These are phyloP conservation scores for Gliomastix tumulicola DNA, from an alignment of 2,329 filamentous ascomycete species.

Conservation along the genomic window DNA sequence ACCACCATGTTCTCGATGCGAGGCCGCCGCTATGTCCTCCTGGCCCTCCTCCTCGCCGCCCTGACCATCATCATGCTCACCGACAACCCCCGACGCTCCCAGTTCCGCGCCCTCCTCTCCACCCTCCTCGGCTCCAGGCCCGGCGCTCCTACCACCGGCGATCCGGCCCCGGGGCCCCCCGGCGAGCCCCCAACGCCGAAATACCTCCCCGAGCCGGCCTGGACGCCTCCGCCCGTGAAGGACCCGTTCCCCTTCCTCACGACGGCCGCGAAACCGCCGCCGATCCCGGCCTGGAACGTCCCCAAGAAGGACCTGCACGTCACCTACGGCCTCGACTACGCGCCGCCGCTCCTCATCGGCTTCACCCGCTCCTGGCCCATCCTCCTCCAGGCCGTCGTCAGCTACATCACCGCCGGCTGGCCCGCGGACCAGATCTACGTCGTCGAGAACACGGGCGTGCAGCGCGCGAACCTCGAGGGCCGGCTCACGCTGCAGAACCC, in stretches of 20 bases:
- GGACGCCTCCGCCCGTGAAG: conserved; percentile 24
- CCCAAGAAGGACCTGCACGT: conserved; percentile 28
- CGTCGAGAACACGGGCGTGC: conserved; percentile 52
- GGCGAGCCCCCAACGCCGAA: conserved; percentile 1
- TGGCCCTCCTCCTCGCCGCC: conserved; percentile 2
- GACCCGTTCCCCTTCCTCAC: conserved; percentile 35
- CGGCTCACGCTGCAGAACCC: conserved; percentile 45
- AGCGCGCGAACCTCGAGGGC: conserved; percentile 41
- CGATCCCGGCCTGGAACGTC: conserved; percentile 36
- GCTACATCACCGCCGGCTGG: conserved; percentile 54
- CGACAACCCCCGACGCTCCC: conserved; percentile 1
- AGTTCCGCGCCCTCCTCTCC: conserved; percentile 4
- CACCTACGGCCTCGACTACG: conserved; percentile 24
- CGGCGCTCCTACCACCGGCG: too few relatives aligned
- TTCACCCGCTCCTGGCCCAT: conserved; percentile 51
- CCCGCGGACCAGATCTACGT: conserved; percentile 49
- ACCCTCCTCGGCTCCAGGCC: too few relatives aligned
- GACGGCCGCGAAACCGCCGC: conserved; percentile 24
- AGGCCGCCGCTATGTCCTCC: conserved; percentile 3
- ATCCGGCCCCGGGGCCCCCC: conserved; percentile 1
- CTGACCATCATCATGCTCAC: conserved; percentile 4
- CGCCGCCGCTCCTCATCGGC: conserved; percentile 49
- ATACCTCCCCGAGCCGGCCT: conserved; percentile 24
- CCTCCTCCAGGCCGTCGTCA: conserved; percentile 47
- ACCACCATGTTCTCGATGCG: conserved; percentile 3